Evolutionary conservation across 2,329 filamentous ascomycete genomes (phyloP).

Genomic region (Trichophyton verrucosum): DNA sequence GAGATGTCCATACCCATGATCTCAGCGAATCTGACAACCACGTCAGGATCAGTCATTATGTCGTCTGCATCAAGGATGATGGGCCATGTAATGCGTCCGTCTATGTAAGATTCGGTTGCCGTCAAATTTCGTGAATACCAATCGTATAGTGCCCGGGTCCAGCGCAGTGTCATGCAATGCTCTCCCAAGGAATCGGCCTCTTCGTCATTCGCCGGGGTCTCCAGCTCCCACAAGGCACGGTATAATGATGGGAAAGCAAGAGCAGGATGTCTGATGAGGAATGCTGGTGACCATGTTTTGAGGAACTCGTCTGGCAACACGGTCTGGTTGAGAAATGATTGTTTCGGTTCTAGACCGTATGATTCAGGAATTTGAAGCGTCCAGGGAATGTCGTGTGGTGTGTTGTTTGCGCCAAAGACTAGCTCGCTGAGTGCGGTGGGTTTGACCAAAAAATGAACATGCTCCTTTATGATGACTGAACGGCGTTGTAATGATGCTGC

Average conservation of each 20-base stretch:
- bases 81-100: slow-evolving; percentile 12
- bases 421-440: slow-evolving; percentile 7
- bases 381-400: slow-evolving; percentile 2
- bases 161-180: slow-evolving; percentile 20
- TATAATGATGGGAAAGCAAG: slow-evolving; percentile 28
- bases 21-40: slow-evolving; percentile 21
- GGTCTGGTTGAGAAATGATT: slow-evolving; percentile 22
- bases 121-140: slow-evolving; percentile 21
- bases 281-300: slow-evolving; percentile 21
- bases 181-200: neutral
- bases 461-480: slow-evolving; percentile 26
- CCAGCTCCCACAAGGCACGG: slow-evolving; percentile 14
- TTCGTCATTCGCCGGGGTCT: neutral
- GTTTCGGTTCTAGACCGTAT: slow-evolving; percentile 12
- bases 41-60: slow-evolving; percentile 23
- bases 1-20: slow-evolving; percentile 23
- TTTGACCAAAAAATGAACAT: slow-evolving; percentile 17
- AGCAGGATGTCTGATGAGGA: slow-evolving; percentile 30
- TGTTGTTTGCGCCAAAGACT: neutral
- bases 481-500: slow-evolving; percentile 17
- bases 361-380: slow-evolving; percentile 11
- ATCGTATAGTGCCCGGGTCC: slow-evolving; percentile 25
- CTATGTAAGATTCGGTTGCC: neutral
- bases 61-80: slow-evolving; percentile 30
- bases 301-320: slow-evolving; percentile 26